Evolutionary conservation across 768 basidiomycete genomes (phyloP).

Genomic region (Exidia glandulosa): DNA sequence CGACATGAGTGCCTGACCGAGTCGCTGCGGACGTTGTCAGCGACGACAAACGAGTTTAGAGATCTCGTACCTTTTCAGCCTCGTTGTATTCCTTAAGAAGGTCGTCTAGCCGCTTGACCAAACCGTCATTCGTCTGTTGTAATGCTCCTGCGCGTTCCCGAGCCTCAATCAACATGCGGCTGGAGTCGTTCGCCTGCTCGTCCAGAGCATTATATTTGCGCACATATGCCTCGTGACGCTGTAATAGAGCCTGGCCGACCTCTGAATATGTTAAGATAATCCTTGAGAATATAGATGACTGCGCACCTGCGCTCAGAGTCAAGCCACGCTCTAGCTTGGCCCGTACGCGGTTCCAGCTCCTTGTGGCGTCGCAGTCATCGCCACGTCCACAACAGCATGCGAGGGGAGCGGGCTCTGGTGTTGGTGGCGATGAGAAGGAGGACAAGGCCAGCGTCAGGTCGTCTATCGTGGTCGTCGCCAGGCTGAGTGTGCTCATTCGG

Average conservation of each 20-base stretch:
- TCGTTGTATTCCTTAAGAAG: conserved; percentile 46
- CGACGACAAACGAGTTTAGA: background rate
- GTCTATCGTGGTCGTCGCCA: conserved; percentile 56
- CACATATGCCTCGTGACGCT: conserved; percentile 79
- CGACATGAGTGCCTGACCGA: conserved; percentile 69
- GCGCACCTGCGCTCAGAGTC: conserved; percentile 78
- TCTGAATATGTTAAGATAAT: no score
- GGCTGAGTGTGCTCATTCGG: conserved; percentile 8
- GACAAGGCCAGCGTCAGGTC: conserved; percentile 65
- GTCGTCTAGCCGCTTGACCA: conserved; percentile 24
- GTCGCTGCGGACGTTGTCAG: conserved; percentile 34
- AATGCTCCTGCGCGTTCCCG: conserved; percentile 15
- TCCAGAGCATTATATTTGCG: conserved; percentile 46
- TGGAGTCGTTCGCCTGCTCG: conserved; percentile 5
- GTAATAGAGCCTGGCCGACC: conserved; percentile 80
- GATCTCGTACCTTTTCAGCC: conserved; percentile 44
- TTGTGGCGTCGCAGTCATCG: conserved; percentile 54
- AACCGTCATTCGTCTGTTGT: conserved; percentile 15
- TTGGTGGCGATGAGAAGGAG: conserved; percentile 51
- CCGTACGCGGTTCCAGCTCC: conserved; percentile 53
- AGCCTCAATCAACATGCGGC: conserved; percentile 7
- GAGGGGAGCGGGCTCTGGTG: conserved; percentile 51
- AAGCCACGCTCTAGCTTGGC: conserved; percentile 65
- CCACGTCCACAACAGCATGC: conserved; percentile 54
- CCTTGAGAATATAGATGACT: no score